A percentile compares a stretch with the other conserved stretches of the same genome.
These are phyloP conservation scores for Excoecaria cochinchinensis DNA, from an alignment of 345 rosid species.

Conservation along the genomic window DNA sequence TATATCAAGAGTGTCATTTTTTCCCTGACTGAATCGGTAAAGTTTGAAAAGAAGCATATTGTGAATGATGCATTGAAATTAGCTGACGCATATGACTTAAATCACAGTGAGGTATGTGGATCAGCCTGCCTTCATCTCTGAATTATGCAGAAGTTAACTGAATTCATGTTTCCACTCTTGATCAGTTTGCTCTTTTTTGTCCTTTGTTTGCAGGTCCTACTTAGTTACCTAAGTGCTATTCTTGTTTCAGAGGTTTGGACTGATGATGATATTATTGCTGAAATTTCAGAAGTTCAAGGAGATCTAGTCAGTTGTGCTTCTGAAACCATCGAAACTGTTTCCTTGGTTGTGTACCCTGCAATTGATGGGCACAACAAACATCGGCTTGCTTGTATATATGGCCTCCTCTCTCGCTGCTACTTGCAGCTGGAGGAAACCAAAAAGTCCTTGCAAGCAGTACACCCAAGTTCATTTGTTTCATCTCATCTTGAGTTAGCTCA, in stretches of 20 bases:
- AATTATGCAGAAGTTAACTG: neutral
- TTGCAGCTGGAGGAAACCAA: conserved; percentile 48
- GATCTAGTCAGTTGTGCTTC: conserved; percentile 59
- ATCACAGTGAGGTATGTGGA: conserved; percentile 60
- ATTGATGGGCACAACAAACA: conserved; percentile 79
- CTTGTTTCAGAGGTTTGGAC: conserved; percentile 81
- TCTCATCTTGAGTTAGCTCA: conserved; percentile 42
- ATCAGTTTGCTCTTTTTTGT: conserved; percentile 1
- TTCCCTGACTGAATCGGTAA: conserved; percentile 65
- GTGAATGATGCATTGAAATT: conserved; percentile 59
- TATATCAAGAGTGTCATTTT: conserved; percentile 59
- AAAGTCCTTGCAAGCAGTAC: conserved; percentile 34
- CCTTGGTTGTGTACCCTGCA: conserved; percentile 63
- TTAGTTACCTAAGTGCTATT: conserved; percentile 54
- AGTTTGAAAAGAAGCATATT: conserved; percentile 72
- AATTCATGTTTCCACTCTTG: neutral
- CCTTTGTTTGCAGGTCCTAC: conserved; percentile 54
- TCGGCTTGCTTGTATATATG: conserved; percentile 68
- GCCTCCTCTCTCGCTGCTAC: conserved; percentile 81
- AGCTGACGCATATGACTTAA: conserved; percentile 60
- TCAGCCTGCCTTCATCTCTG: conserved; percentile 1
- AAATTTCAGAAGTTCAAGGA: conserved; percentile 60
- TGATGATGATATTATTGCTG: conserved; percentile 70
- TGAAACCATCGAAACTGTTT: conserved; percentile 61
- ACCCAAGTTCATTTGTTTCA: conserved; percentile 29